phyloP scores from a whole-genome alignment of 768 basidiomycete species.

The Rhodotorula taiwanensis region DNA sequence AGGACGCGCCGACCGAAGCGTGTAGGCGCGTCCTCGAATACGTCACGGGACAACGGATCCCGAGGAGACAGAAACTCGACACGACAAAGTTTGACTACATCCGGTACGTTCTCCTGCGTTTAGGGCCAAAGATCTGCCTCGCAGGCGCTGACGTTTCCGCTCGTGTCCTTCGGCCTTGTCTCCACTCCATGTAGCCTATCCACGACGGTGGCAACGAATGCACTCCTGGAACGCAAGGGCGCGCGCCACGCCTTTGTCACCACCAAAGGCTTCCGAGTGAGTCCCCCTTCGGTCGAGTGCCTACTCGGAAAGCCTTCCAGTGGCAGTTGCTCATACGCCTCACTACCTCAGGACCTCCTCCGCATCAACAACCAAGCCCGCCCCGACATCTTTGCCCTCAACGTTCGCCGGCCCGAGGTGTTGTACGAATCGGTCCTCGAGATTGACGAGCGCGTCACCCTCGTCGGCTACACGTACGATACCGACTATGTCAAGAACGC shows the following conservation, averaged over 20 bases:
- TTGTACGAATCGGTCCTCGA: conserved; percentile 71
- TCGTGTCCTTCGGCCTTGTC: not conserved
- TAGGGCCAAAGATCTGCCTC: no score
- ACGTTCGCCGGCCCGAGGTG: conserved; percentile 53
- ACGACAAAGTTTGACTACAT: conserved; percentile 34
- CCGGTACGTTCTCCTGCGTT: no score
- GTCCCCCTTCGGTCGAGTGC: no score
- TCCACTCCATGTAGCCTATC: conserved; percentile 23
- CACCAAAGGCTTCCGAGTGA: conserved; percentile 70
- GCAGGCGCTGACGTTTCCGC: not conserved
- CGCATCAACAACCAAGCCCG: conserved; percentile 91
- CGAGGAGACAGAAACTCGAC: conserved; percentile 46
- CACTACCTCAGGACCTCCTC: conserved; percentile 56
- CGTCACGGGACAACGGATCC: conserved; percentile 62
- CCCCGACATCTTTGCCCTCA: conserved; percentile 88
- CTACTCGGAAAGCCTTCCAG: conserved; percentile 45
- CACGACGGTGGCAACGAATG: conserved; percentile 94
- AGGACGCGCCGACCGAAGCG: conserved; percentile 89
- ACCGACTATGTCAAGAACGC: conserved; percentile 69
- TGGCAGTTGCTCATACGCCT: no score
- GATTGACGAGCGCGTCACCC: conserved; percentile 84
- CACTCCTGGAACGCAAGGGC: conserved; percentile 87
- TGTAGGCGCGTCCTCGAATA: conserved; percentile 77
- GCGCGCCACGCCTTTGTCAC: conserved; percentile 84
- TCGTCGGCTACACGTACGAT: conserved; percentile 88